Evolutionary conservation across 164 flowering plant genomes (phyloP), one percentile per base, ranked within the genome.

Genomic region (Macadamia integrifolia): DNA sequence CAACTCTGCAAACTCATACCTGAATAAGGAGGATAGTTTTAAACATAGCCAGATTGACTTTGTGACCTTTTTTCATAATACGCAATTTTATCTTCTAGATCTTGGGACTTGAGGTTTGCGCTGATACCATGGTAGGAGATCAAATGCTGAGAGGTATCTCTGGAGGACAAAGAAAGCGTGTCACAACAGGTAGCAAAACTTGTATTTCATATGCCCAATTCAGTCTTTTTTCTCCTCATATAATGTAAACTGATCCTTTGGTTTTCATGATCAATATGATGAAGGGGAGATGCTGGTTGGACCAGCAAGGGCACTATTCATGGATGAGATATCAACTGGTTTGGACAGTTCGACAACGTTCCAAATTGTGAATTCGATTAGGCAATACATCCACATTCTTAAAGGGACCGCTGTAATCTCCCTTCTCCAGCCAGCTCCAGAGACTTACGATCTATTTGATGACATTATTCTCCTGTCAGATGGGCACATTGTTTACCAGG

Each of bases 301-400:
- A 66, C 97, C 92, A 3, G 76, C 91, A 58, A 83, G 74, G 52
- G 89, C 81, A 9, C 69, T 91, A 48, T 85, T 91, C 74, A 91
- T 91, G 97, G 97, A 91, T 62, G 95, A 89, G 78, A 91, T 91
- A 75, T 91, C 97, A 0, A 91, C 91, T 8, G 97, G 97, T 44
- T 71, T 91, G 61, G 95, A 91, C 75, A 91, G 90, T 68, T 91
- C 95, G 1, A 91, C 94, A 9, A 89, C 95, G 7, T 91, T 48
- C 71, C 86, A 85, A 63, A 86, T 91, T 61, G 88, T 89, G 72
- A 86, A 87, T 62, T 80, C 84, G 14, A 60, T 91, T 0, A 74
- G 72, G 74, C 88, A 91, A 57, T 58, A 68, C 8, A 75, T 85
- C 52, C 94, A 87, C 73, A 77, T 87, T 56, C 78, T 87, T 17